Percentiles rank a stretch among this genome's conserved stretches.
Conservation (phyloP, 2,329 filamentous ascomycete species). For the Rachicladosporium sp. region DNA sequence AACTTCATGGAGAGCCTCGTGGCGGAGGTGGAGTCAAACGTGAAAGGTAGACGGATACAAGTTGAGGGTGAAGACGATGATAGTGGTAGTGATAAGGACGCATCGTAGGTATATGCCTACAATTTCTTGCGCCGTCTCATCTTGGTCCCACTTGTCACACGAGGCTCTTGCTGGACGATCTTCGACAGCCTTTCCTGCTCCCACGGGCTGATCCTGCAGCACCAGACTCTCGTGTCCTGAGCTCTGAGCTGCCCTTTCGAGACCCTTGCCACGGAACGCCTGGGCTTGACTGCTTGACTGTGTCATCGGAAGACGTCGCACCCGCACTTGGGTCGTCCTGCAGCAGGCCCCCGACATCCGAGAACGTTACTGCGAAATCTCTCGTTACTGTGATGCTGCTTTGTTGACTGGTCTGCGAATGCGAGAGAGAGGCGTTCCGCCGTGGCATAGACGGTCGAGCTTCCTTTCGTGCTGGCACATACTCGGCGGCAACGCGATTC, state of each 20-base stretch:
- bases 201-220: not conserved
- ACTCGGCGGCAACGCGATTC: constrained; percentile 1
- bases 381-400: constrained; percentile 3
- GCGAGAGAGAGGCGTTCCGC: not conserved
- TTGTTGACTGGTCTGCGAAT: constrained; percentile 1
- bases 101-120: constrained; percentile 6
- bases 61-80: constrained; percentile 52
- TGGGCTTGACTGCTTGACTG: too few species aligned
- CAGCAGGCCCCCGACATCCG: constrained; percentile 2
- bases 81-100: constrained; percentile 29
- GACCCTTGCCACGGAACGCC: too few species aligned
- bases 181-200: constrained; percentile 1
- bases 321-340: not conserved
- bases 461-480: not conserved
- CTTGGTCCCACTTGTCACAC: not conserved
- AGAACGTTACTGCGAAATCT: constrained; percentile 4
- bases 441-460: not conserved
- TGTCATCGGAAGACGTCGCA: too few species aligned
- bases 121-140: not conserved
- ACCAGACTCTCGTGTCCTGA: not conserved
- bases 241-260: not conserved
- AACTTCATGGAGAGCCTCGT: constrained; percentile 69
- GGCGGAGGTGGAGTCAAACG: constrained; percentile 61
- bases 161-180: not conserved
- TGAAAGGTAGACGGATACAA: constrained; percentile 57